Percentiles rank a stretch among this genome's conserved stretches.
Evolutionary conservation across 2,329 filamentous ascomycete species (phyloP).

Genomic region (Neoscytalidium dimidiatum): DNA sequence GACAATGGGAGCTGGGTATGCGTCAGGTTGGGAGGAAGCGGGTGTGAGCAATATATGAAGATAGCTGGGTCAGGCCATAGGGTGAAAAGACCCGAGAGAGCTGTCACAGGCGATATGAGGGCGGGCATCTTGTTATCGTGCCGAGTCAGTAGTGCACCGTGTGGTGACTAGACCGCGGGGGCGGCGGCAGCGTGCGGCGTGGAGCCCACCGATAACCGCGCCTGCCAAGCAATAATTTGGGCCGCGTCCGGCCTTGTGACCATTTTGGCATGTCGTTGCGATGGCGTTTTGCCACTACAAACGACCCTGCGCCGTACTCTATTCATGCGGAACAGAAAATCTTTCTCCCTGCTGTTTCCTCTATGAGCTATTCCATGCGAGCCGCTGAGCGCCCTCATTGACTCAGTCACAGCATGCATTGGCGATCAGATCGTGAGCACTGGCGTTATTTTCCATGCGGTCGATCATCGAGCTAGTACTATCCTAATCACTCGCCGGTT

Average conservation of each 20-base stretch:
- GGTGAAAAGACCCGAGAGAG: background rate
- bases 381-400: background rate
- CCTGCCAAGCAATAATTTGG: background rate
- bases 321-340: background rate
- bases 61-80: background rate
- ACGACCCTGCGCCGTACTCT: background rate
- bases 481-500: background rate
- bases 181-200: conserved; percentile 10
- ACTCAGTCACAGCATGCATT: conserved; percentile 6
- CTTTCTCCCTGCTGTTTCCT: background rate
- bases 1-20: background rate
- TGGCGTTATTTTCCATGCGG: background rate
- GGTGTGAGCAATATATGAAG: background rate
- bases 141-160: conserved; percentile 6
- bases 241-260: background rate
- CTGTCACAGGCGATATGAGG: background rate
- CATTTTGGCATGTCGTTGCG: conserved; percentile 8
- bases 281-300: background rate
- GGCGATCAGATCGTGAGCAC: conserved; percentile 15
- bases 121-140: conserved; percentile 16
- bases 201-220: background rate
- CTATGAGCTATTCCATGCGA: background rate
- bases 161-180: conserved; percentile 15
- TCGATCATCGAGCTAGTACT: conserved; percentile 5
- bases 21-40: background rate